A percentile compares a stretch with the other conserved stretches of the same genome.
Evolutionary conservation across 2,329 filamentous ascomycete genomes (phyloP).

Genomic region (Phaeophleospora eucalypticola): DNA sequence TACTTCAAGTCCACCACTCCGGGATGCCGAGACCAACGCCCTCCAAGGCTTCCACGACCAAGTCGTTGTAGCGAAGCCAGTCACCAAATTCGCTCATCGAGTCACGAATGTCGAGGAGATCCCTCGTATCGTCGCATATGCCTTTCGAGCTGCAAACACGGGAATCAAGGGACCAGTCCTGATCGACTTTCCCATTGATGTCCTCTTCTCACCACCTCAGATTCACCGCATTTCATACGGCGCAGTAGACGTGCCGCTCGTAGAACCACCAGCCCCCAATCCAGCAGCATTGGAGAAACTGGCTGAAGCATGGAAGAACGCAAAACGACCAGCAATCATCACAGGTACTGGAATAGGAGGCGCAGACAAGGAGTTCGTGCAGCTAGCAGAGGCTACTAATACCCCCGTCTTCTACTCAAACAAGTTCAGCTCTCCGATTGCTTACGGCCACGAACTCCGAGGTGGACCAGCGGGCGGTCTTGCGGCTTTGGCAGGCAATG

Average conservation of each 20-base stretch:
- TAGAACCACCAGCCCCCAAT: conserved; percentile 37
- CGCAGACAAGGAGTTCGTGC: conserved; percentile 26
- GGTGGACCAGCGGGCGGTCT: conserved; percentile 36
- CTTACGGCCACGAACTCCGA: conserved; percentile 32
- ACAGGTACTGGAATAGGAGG: conserved; percentile 38
- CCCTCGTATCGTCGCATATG: conserved; percentile 43
- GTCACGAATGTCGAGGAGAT: conserved; percentile 44
- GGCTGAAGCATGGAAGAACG: conserved; percentile 30
- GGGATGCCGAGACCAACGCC: conserved; percentile 45
- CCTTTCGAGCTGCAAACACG: conserved; percentile 31
- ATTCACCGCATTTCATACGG: conserved; percentile 39
- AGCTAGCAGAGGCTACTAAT: conserved; percentile 33
- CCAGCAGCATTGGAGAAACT: conserved; percentile 34
- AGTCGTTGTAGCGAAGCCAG: conserved; percentile 40
- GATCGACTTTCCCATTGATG: conserved; percentile 39
- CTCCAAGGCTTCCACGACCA: conserved; percentile 48
- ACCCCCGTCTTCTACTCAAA: conserved; percentile 42
- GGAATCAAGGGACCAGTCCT: conserved; percentile 40
- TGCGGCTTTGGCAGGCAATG: conserved; percentile 31
- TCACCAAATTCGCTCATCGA: conserved; percentile 47
- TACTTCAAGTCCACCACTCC: conserved; percentile 42
- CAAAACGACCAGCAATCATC: conserved; percentile 41
- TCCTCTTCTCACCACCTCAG: conserved; percentile 42
- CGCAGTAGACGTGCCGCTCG: conserved; percentile 35
- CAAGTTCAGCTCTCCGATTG: conserved; percentile 33